Percentiles rank a stretch among this genome's conserved stretches.
These are phyloP conservation scores for Butyriboletus loyo DNA, from an alignment of 768 basidiomycete genomes.

Conservation along the genomic window DNA sequence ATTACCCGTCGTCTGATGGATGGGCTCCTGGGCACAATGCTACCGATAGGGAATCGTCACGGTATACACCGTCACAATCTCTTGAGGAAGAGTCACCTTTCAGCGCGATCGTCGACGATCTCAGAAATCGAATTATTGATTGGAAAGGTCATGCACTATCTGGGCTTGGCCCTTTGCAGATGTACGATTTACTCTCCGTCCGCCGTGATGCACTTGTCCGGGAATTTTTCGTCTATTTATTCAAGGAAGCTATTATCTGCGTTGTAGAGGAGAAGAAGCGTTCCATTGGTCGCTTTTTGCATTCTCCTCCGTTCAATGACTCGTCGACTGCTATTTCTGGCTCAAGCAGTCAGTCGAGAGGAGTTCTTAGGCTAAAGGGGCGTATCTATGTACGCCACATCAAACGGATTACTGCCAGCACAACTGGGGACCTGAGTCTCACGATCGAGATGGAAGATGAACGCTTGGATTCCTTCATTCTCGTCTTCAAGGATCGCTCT, in stretches of 20 bases:
- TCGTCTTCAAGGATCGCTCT: conserved; percentile 90
- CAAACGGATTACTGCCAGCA: conserved; percentile 79
- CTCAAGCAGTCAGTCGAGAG: conserved; percentile 39
- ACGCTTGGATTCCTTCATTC: conserved; percentile 87
- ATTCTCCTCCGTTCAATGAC: conserved; percentile 57
- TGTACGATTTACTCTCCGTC: conserved; percentile 90
- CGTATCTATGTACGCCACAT: conserved; percentile 96
- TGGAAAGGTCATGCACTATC: conserved; percentile 95
- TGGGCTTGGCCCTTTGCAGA: conserved; percentile 82
- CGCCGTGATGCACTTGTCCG: conserved; percentile 86
- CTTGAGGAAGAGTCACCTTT: conserved; percentile 74
- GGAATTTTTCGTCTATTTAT: conserved; percentile 95
- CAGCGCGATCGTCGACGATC: conserved; percentile 79
- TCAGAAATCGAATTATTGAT: conserved; percentile 86
- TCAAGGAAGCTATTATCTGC: conserved; percentile 97
- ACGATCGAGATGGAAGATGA: conserved; percentile 99
- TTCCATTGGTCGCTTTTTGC: conserved; percentile 69
- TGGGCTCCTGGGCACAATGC: conserved; percentile 27
- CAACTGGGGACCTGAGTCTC: conserved; percentile 82
- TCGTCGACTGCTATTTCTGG: conserved; percentile 40
- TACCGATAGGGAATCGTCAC: conserved; percentile 34
- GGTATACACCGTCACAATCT: conserved; percentile 18
- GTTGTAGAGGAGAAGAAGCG: conserved; percentile 96
- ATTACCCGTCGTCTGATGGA: conserved; percentile 18
- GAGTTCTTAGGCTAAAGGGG: conserved; percentile 88